Evolutionary conservation across 169 alveolate genomes (phyloP).

Genomic region (Cryptosporidium tyzzeri): DNA sequence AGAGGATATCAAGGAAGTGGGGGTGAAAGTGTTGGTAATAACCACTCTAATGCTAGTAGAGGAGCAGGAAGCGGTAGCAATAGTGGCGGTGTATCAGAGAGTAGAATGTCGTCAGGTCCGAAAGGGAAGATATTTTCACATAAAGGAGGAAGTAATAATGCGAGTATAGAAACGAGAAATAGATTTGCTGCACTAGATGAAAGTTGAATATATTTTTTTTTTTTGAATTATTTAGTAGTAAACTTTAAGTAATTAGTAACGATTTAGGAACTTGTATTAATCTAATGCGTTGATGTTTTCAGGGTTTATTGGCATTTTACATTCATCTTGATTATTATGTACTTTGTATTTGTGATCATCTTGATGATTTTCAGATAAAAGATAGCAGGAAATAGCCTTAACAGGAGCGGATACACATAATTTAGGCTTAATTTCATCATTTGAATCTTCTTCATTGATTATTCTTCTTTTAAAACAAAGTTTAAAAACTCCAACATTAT

Average conservation of each 20-base stretch:
- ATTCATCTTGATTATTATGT: neutral
- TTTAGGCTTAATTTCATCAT: neutral
- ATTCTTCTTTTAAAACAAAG: slow-evolving; percentile 52
- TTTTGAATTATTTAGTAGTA: neutral
- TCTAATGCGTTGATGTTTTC: neutral
- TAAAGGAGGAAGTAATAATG: slow-evolving; percentile 17
- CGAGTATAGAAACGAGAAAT: slow-evolving; percentile 54
- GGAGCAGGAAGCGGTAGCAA: neutral
- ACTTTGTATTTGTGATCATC: neutral
- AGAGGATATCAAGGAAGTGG: slow-evolving; percentile 24
- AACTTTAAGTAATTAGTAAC: slow-evolving; percentile 12
- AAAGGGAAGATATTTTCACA: slow-evolving; percentile 22
- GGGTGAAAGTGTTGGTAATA: neutral
- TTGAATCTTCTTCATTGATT: neutral
- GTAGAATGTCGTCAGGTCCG: neutral
- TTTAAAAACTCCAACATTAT: slow-evolving; percentile 72
- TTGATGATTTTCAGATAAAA: slow-evolving; percentile 45
- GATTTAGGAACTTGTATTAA: neutral
- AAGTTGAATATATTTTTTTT: neutral
- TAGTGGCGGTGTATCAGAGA: neutral
- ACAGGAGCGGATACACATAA: slow-evolving; percentile 61
- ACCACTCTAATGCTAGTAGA: neutral
- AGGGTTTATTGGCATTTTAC: neutral
- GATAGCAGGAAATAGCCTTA: slow-evolving; percentile 57
- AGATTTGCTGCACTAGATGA: slow-evolving; percentile 71